Evolutionary conservation across 148 eudicot genomes (phyloP), one percentile per base, ranked within the genome.

Genomic region (Fallopia convolvulus): DNA sequence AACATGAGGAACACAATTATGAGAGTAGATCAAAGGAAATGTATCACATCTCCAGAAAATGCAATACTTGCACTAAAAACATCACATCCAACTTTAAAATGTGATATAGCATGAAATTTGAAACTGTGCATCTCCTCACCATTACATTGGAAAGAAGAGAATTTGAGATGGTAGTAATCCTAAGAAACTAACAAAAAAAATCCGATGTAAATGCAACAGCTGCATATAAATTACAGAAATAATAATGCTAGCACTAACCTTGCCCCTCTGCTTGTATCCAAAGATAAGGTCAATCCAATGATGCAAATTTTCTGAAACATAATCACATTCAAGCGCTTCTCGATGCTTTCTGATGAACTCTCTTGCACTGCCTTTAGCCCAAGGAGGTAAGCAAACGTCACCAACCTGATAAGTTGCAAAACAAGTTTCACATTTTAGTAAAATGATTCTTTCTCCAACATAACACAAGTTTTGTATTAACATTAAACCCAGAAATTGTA

Each of bases 281-380:
- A 94, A 94, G 52, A 94, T 94, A 81, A 94, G 91, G 85, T 94
- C 99, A 75, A 94, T 94, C 99, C 99, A 94, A 74, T 94, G 96
- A 85, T 94, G 99, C 65, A 94, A 86, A 85, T 90, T 89, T 80
- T 90, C 91, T 50, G 99, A 94, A 77, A 94, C 92, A 85, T 94
- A 94, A 75, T 94, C 99, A 78, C 91, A 89, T 81, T 94, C 99
- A 81, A 94, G 82, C 41, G 99, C 99, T 82, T 92, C 96, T 82
- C 99, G 86, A 77, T 94, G 96, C 87, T 84, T 90, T 82, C 85
- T 87, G 81, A 94, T 89, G 82, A 94, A 94, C 88, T 94, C 99
- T 84, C 97, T 86, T 39, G 77, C 88, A 85, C 97, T 92, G 78
- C 99, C 94, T 80, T 89, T 92, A 50, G 99, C 97, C 99, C 99